These are phyloP conservation scores for Letharia lupina DNA, from an alignment of 495 filamentous ascomycete species.

Conservation along the genomic window DNA sequence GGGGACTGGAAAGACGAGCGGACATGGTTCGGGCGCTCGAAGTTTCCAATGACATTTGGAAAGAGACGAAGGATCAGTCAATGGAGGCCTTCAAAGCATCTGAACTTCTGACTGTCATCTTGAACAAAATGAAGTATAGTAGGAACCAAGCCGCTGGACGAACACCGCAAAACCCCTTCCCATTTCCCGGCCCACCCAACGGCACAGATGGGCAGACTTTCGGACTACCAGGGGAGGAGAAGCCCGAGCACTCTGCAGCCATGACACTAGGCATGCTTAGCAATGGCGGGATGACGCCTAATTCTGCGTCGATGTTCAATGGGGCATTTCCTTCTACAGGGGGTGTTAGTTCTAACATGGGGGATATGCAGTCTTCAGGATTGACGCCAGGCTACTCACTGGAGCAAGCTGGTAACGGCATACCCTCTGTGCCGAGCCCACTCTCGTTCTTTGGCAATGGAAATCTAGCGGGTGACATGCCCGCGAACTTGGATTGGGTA, in stretches of 20 bases:
- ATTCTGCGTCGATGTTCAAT: conserved; percentile 39
- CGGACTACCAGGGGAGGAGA: conserved; percentile 30
- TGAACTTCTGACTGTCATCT: conserved; percentile 67
- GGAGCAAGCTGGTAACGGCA: conserved; percentile 38
- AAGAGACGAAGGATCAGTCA: conserved; percentile 60
- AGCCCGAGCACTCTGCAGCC: conserved; percentile 60
- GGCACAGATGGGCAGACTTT: conserved; percentile 19
- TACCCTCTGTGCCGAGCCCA: conserved; percentile 40
- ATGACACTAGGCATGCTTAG: conserved; percentile 76
- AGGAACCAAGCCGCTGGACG: conserved; percentile 10
- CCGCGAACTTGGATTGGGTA: conserved; percentile 72
- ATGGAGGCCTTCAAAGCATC: conserved; percentile 85
- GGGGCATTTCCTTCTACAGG: conserved; percentile 33
- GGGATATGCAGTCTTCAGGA: conserved; percentile 23
- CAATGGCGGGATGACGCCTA: conserved; percentile 59
- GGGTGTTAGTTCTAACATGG: conserved; percentile 20
- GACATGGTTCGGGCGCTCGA: conserved; percentile 71
- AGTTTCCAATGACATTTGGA: conserved; percentile 69
- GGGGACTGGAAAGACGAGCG: conserved; percentile 59
- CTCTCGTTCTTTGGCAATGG: conserved; percentile 45
- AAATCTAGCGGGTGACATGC: conserved; percentile 50
- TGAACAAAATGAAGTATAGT: conserved; percentile 55
- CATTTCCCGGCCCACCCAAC: conserved; percentile 12
- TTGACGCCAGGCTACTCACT: conserved; percentile 19
- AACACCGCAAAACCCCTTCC: conserved; percentile 17